phyloP scores from a whole-genome alignment of 768 basidiomycete genomes.

The Leucocoprinus birnbaumii region DNA sequence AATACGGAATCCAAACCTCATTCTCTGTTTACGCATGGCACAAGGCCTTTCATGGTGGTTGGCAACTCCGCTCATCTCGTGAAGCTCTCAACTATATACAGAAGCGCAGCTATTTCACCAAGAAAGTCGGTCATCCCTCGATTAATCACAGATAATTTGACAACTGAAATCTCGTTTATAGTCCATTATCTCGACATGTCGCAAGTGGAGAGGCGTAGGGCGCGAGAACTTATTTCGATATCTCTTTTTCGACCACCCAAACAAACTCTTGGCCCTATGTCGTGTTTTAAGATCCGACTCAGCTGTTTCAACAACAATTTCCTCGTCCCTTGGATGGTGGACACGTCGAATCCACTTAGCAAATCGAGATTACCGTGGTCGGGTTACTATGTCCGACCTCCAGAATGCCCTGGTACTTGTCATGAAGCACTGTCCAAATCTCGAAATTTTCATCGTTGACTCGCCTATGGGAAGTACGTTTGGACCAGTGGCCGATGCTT shows the following conservation, averaged over 20 bases:
- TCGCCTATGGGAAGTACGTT: constrained; percentile 61
- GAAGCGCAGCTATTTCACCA: constrained; percentile 57
- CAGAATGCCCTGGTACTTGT: constrained; percentile 55
- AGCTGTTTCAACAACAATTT: constrained; percentile 28
- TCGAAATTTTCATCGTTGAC: constrained; percentile 70
- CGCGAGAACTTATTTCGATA: constrained; percentile 67
- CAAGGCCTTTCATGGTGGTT: constrained; percentile 43
- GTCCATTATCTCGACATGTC: constrained; percentile 70
- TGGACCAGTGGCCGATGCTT: constrained; percentile 60
- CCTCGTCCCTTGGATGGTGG: constrained; percentile 65
- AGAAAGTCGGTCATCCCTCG: constrained; percentile 48
- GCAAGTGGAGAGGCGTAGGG: constrained; percentile 57
- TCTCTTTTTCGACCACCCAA: constrained; percentile 63
- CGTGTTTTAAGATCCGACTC: constrained; percentile 46
- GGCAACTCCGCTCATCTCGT: constrained; percentile 59
- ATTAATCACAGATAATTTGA: neutral
- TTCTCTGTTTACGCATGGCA: constrained; percentile 69
- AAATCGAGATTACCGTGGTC: constrained; percentile 28
- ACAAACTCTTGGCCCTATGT: constrained; percentile 50
- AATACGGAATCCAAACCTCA: constrained; percentile 54
- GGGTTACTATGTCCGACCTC: constrained; percentile 43
- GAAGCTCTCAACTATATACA: constrained; percentile 59
- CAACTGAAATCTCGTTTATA: constrained; percentile 22
- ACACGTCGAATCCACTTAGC: constrained; percentile 58
- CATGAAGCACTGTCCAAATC: constrained; percentile 65